Conservation (phyloP, 768 basidiomycete genomes). For the Boletus reticulatus region DNA sequence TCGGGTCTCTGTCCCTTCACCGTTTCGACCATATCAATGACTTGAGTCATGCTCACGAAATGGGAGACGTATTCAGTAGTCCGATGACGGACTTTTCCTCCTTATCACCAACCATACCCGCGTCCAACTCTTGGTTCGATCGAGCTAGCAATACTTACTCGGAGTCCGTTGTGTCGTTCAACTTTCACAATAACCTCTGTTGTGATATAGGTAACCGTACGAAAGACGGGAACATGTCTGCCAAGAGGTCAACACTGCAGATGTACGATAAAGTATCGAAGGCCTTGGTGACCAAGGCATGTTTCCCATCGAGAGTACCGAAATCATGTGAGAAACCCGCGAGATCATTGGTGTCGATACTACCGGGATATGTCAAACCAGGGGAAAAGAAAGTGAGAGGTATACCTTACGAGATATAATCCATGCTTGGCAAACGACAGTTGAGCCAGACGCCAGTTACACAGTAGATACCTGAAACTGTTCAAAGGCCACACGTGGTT, state of each 20-base stretch:
- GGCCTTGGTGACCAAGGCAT: slow-evolving; percentile 37
- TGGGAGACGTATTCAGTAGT: slow-evolving; percentile 17
- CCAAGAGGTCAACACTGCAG: slow-evolving; percentile 35
- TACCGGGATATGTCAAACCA: slow-evolving; percentile 8
- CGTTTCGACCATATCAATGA: slow-evolving; percentile 7
- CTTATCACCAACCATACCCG: slow-evolving; percentile 15
- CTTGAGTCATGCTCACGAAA: not conserved
- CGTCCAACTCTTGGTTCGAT: slow-evolving; percentile 34
- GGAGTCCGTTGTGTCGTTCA: slow-evolving; percentile 34
- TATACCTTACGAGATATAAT: slow-evolving; percentile 29
- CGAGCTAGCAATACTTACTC: slow-evolving; percentile 34
- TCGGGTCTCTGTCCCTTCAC: slow-evolving; percentile 37
- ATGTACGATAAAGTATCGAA: slow-evolving; percentile 33
- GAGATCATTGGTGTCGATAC: slow-evolving; percentile 57
- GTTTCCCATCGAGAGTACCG: slow-evolving; percentile 49
- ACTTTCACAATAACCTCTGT: slow-evolving; percentile 25
- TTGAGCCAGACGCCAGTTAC: not conserved
- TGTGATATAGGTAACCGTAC: slow-evolving; percentile 36
- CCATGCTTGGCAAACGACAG: slow-evolving; percentile 25
- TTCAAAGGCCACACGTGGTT: too few species aligned
- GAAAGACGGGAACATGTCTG: slow-evolving; percentile 36
- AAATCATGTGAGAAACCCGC: slow-evolving; percentile 64
- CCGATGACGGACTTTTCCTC: slow-evolving; percentile 29
- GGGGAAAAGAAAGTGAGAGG: not conserved
- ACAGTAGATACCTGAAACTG: not conserved